Conservation (phyloP, 2,329 filamentous ascomycete genomes). For the Onygena corvina region DNA sequence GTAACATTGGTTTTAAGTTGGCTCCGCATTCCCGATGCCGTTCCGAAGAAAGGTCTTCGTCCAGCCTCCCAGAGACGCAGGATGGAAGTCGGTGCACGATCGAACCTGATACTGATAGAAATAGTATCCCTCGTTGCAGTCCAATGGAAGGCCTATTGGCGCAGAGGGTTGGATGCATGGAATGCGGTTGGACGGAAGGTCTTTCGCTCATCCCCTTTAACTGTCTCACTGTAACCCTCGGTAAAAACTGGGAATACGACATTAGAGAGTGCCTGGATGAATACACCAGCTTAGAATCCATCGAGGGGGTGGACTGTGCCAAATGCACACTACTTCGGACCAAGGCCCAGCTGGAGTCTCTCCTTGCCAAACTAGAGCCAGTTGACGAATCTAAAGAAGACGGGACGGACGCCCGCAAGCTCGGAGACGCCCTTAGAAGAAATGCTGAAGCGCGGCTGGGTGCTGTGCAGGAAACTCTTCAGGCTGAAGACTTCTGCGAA, state of each 20-base stretch:
- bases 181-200: slow-evolving; percentile 76
- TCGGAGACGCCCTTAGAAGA: slow-evolving; percentile 29
- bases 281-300: slow-evolving; percentile 72
- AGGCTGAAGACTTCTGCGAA: slow-evolving; percentile 68
- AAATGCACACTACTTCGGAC: slow-evolving; percentile 69
- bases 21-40: not conserved
- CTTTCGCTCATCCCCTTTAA: slow-evolving; percentile 88
- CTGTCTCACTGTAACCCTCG: slow-evolving; percentile 76
- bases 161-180: slow-evolving; percentile 75
- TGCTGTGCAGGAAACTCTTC: slow-evolving; percentile 57
- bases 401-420: slow-evolving; percentile 16
- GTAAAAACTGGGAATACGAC: slow-evolving; percentile 52
- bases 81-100: slow-evolving; percentile 14
- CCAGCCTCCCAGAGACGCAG: slow-evolving; percentile 12
- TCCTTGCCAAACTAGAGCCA: slow-evolving; percentile 36
- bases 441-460: slow-evolving; percentile 45
- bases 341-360: slow-evolving; percentile 41
- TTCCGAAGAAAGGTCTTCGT: not conserved
- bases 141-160: slow-evolving; percentile 80
- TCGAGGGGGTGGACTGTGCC: slow-evolving; percentile 79
- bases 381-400: slow-evolving; percentile 20
- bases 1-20: slow-evolving; percentile 33
- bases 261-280: slow-evolving; percentile 70
- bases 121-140: slow-evolving; percentile 43
- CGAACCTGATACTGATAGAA: slow-evolving; percentile 8